Evolutionary conservation across 768 basidiomycete genomes (phyloP), one percentile per base, ranked within the genome.

Genomic region (Psilocybe azurescens): DNA sequence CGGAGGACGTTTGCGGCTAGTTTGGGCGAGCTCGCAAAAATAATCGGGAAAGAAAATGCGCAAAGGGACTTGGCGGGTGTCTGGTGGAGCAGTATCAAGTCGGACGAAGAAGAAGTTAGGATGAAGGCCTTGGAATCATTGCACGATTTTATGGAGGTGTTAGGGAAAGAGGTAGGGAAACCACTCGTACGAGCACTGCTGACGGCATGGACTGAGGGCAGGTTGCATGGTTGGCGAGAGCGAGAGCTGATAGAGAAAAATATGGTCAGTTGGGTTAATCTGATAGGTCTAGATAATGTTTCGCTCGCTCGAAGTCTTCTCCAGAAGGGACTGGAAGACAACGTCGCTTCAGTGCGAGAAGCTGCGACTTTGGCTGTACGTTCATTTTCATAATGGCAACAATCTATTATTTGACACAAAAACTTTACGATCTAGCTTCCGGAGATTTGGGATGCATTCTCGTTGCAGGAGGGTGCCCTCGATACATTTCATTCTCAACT

Each of bases 1-100:
- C 85, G 88, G 24, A 85, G 85, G 53, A 93, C 94, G 13, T 81
- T 97, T 48, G 93, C 95, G 3, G 94, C 97, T 1, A 93, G 93
- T 59, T 71, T 97, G 13, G 95, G 95, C 54, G 95, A 95, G 73
- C 76, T 98, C 51, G 95, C 95, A 20, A 89, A 87, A 69, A 89
- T 98, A 58, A 83, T 98, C 39, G 94, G 93, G 0, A 78, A 82
- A 32, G 86, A 88, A 36, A 79, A 90, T 63, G 83, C 94, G 1
- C 77, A 79, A 52, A 72, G 74, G 46, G 94, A 95, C 72, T 78
- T 99, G 47, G 68, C 95, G 55, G 80, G 80, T 2, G 82, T 95
- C 47, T 96, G 89, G 88, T 83, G 82, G 78, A 83, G 85, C 36
- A 80, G 79, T 33, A 77, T 90, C 62, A 74, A 77, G 41, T 78